phyloP scores from a whole-genome alignment of 768 basidiomycete genomes.

The Mycena galericulata region DNA sequence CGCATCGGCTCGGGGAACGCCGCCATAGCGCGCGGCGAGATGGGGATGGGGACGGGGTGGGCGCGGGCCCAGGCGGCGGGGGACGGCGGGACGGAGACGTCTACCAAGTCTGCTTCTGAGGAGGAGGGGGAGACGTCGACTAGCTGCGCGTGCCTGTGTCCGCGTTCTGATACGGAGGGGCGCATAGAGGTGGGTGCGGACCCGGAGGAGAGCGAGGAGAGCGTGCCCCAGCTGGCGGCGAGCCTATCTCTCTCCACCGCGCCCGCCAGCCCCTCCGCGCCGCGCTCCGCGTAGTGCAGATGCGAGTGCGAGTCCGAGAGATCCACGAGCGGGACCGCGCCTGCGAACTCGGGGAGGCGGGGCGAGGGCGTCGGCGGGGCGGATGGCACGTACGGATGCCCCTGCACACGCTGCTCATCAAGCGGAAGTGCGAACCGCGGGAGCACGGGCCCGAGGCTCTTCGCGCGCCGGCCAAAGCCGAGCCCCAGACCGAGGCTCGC shows the following conservation, averaged over 20 bases:
- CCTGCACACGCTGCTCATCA: too few relatives aligned
- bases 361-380: not conserved
- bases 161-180: not conserved
- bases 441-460: conserved; percentile 17
- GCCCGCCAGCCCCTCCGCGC: too few relatives aligned
- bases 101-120: conserved; percentile 24
- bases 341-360: too few relatives aligned
- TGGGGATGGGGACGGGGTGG: too few relatives aligned
- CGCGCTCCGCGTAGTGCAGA: too few relatives aligned
- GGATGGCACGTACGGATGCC: not conserved
- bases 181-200: not conserved
- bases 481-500: not conserved
- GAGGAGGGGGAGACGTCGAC: conserved; percentile 14
- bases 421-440: conserved; percentile 1
- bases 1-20: too few relatives aligned
- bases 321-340: conserved; percentile 12
- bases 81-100: conserved; percentile 28
- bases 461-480: not conserved
- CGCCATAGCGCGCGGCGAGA: too few relatives aligned
- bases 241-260: too few relatives aligned
- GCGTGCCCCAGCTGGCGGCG: not conserved
- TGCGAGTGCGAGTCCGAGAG: not conserved
- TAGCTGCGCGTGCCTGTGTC: conserved; percentile 5
- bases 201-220: not conserved
- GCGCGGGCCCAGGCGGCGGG: conserved; percentile 26